Percentiles rank a stretch among this genome's conserved stretches.
Conservation (phyloP, 2,329 filamentous ascomycete genomes). For the Metarhizium album region DNA sequence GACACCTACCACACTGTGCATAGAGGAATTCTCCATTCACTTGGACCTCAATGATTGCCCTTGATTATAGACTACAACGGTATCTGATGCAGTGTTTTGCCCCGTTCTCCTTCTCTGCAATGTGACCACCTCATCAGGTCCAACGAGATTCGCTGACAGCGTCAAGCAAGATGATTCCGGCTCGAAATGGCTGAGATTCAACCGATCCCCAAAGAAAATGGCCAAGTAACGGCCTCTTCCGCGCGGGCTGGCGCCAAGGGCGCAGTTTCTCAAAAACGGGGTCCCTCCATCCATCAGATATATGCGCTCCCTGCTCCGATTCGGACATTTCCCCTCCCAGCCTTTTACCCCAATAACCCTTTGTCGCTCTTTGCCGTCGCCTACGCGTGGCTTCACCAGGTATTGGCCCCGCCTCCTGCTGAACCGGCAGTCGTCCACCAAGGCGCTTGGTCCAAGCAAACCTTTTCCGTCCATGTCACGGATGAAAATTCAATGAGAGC, state of each 20-base stretch:
- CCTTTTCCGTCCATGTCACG: slow-evolving; percentile 73
- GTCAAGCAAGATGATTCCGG: slow-evolving; percentile 36
- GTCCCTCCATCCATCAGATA: slow-evolving; percentile 52
- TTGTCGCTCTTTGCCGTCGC: slow-evolving; percentile 74
- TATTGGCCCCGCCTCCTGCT: slow-evolving; percentile 53
- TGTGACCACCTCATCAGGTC: not conserved
- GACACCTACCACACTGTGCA: slow-evolving; percentile 44
- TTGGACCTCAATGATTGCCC: slow-evolving; percentile 51
- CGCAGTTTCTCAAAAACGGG: slow-evolving; percentile 19
- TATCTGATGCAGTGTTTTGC: slow-evolving; percentile 60
- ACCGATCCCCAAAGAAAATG: slow-evolving; percentile 12
- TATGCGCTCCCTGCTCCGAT: slow-evolving; percentile 76
- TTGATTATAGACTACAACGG: slow-evolving; percentile 86
- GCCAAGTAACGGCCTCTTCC: slow-evolving; percentile 8
- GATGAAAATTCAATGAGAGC: slow-evolving; percentile 65
- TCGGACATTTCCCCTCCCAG: slow-evolving; percentile 71
- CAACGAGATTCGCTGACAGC: not conserved
- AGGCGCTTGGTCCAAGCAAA: slow-evolving; percentile 72
- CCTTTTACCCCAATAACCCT: slow-evolving; percentile 86
- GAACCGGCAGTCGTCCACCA: slow-evolving; percentile 56
- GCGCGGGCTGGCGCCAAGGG: slow-evolving; percentile 7
- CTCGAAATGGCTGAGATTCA: slow-evolving; percentile 32
- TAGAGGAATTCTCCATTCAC: slow-evolving; percentile 44
- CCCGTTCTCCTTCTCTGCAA: slow-evolving; percentile 8
- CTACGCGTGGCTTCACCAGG: slow-evolving; percentile 65